These are phyloP conservation scores for Corynascus novoguineensis DNA, from an alignment of 495 filamentous ascomycete genomes.

Conservation along the genomic window DNA sequence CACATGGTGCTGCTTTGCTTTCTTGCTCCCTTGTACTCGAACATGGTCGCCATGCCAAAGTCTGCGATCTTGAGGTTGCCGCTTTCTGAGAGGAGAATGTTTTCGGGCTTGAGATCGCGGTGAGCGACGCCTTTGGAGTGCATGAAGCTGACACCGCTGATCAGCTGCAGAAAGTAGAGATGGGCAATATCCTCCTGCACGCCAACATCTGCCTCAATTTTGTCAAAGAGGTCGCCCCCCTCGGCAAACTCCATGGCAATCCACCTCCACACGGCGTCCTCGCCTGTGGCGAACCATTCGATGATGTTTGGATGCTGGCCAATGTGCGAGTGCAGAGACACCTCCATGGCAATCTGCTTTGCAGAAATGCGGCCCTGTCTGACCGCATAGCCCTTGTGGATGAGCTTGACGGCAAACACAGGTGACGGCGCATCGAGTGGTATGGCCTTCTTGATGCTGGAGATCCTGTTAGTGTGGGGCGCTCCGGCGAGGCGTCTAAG, in stretches of 20 bases:
- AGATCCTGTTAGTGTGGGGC: conserved; percentile 17
- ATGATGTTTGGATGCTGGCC: conserved; percentile 91
- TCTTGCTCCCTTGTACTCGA: conserved; percentile 74
- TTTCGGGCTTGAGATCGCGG: conserved; percentile 87
- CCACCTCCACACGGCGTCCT: conserved; percentile 90
- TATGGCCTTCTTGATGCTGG: conserved; percentile 88
- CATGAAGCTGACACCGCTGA: conserved; percentile 88
- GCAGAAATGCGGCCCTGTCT: conserved; percentile 81
- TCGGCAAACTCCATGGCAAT: conserved; percentile 97
- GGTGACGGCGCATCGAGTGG: conserved; percentile 62
- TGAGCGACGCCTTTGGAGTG: conserved; percentile 88
- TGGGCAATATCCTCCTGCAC: conserved; percentile 90
- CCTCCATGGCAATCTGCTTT: conserved; percentile 84
- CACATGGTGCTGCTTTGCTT: conserved; percentile 84
- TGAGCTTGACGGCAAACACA: conserved; percentile 95
- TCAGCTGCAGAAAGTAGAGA: conserved; percentile 89
- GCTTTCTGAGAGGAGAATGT: conserved; percentile 72
- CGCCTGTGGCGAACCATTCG: conserved; percentile 78
- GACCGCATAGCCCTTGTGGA: conserved; percentile 91
- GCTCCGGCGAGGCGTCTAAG: background rate
- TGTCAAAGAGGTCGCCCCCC: conserved; percentile 97
- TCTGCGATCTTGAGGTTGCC: conserved; percentile 95
- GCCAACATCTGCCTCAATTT: conserved; percentile 95
- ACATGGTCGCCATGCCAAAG: conserved; percentile 92
- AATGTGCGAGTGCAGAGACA: conserved; percentile 79